These are phyloP conservation scores for Endogone sp. DNA, from an alignment of 192 early-diverging fungal genomes.

Conservation along the genomic window DNA sequence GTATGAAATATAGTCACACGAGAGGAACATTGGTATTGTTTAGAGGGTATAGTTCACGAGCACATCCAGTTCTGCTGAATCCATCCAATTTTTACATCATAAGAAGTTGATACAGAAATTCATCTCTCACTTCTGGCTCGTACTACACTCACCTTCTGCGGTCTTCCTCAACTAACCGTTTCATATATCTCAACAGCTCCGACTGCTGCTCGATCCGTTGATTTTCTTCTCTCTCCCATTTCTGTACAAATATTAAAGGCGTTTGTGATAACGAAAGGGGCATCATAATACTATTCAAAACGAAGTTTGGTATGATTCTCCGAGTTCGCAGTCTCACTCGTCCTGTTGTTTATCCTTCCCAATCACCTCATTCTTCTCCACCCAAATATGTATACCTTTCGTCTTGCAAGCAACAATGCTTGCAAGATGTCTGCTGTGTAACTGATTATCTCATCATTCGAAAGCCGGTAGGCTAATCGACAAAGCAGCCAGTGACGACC, in stretches of 20 bases:
- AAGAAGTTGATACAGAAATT: background rate
- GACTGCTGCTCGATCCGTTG: slow-evolving; percentile 48
- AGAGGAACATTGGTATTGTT: no score
- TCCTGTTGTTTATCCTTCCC: background rate
- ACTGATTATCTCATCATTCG: slow-evolving; percentile 50
- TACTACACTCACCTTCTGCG: slow-evolving; percentile 25
- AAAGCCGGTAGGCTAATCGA: slow-evolving; percentile 39
- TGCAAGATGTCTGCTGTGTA: slow-evolving; percentile 61
- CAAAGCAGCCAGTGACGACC: background rate
- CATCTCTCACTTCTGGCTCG: background rate
- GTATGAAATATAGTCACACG: no score
- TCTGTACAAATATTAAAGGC: slow-evolving; percentile 14
- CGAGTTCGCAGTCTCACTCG: no score
- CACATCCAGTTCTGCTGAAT: background rate
- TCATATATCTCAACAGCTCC: slow-evolving; percentile 62
- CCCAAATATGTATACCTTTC: slow-evolving; percentile 20
- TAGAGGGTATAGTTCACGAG: no score
- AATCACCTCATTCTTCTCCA: background rate
- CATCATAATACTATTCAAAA: no score
- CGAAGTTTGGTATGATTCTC: no score
- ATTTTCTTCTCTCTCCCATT: slow-evolving; percentile 63
- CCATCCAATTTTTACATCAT: background rate
- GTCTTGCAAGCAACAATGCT: slow-evolving; percentile 58
- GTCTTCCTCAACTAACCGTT: slow-evolving; percentile 56
- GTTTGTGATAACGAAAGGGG: no score